A percentile compares a stretch with the other conserved stretches of the same genome.
Conservation (phyloP, 176 grass and related monocot species). For the Microstegium vimineum region DNA sequence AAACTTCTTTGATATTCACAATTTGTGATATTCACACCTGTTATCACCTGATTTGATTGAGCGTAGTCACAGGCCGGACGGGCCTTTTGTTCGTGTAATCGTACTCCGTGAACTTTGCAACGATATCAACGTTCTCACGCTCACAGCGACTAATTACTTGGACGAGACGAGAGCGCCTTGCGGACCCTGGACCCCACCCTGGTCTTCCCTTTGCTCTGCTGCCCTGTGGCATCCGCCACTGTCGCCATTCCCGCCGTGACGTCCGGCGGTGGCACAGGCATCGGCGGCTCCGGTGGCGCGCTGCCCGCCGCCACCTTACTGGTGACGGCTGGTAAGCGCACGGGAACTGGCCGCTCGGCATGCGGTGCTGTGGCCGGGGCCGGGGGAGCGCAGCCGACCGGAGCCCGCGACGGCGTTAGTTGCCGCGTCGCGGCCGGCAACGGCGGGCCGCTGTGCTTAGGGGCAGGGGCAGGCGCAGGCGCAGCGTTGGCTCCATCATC, state of each 20-base stretch:
- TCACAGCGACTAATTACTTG: slow-evolving; percentile 32
- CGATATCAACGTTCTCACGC: not conserved
- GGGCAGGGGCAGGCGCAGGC: not conserved
- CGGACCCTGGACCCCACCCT: slow-evolving; percentile 24
- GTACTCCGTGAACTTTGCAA: not conserved
- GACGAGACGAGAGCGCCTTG: slow-evolving; percentile 41
- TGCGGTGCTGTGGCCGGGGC: not conserved
- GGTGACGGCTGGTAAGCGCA: not conserved
- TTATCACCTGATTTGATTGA: no score
- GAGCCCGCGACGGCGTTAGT: not conserved
- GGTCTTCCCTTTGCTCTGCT: slow-evolving; percentile 22
- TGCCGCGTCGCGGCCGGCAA: not conserved
- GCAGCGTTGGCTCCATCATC: no score
- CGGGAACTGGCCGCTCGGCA: not conserved
- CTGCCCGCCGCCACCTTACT: not conserved
- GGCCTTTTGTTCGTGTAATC: no score
- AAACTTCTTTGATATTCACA: no score
- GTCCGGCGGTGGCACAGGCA: slow-evolving; percentile 16
- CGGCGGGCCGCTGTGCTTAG: not conserved
- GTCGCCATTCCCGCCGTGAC: not conserved
- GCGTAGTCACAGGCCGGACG: no score
- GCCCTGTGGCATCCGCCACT: not conserved
- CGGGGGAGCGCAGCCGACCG: no score
- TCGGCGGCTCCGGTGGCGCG: not conserved
- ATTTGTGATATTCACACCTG: no score